Evolutionary conservation across 805 yeast species (phyloP).

Genomic region (Cyberlindnera samutprakarnensis): DNA sequence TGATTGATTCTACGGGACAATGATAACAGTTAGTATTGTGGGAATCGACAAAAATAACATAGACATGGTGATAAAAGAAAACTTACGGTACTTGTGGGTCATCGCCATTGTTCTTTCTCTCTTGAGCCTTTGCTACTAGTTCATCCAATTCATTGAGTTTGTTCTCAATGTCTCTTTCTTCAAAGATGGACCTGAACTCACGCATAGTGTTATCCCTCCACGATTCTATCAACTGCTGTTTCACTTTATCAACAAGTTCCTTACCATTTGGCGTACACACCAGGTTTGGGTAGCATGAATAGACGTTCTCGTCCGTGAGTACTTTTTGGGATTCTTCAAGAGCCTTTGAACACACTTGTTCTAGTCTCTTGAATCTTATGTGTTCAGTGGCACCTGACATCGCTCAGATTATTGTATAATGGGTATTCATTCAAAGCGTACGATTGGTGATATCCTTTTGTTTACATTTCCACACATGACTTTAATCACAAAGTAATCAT

Average conservation of each 20-base stretch:
- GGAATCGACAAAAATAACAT: too few species aligned
- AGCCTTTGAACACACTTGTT: constrained; percentile 41
- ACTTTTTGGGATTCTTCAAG: constrained; percentile 44
- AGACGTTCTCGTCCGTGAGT: constrained; percentile 39
- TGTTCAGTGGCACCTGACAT: background rate
- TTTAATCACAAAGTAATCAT: too few species aligned
- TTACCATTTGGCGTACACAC: constrained; percentile 34
- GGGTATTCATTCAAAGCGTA: background rate
- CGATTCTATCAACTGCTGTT: constrained; percentile 37
- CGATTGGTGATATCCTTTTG: constrained; percentile 5
- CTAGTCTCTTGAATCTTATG: constrained; percentile 37
- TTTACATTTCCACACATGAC: too few species aligned
- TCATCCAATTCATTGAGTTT: constrained; percentile 40
- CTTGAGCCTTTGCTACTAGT: constrained; percentile 30
- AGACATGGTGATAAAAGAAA: too few species aligned
- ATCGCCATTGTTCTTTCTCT: constrained; percentile 4
- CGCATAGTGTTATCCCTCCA: constrained; percentile 35
- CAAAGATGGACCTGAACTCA: constrained; percentile 45
- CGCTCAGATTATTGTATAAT: too few species aligned
- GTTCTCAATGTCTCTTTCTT: constrained; percentile 34
- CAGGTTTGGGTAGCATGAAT: constrained; percentile 44
- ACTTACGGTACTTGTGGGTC: constrained; percentile 5
- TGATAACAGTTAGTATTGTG: too few species aligned
- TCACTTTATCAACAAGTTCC: constrained; percentile 35
- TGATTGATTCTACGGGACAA: constrained; percentile 9